phyloP scores from a whole-genome alignment of 768 basidiomycete species.

The Amanita fuliginea region DNA sequence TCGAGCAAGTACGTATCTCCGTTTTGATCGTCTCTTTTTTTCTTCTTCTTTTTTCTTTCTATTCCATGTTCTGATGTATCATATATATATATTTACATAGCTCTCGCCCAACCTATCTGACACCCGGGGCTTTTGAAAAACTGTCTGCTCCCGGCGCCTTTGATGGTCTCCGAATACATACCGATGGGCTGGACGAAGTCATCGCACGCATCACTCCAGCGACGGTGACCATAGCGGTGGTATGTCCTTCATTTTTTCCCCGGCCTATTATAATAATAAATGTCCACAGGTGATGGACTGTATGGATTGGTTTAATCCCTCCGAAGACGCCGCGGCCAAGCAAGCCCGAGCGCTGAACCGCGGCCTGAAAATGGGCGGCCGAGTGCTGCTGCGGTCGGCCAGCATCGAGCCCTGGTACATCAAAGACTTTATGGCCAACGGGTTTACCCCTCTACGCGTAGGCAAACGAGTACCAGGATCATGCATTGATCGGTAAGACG shows the following conservation, averaged over 20 bases:
- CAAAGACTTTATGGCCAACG: conserved; percentile 10
- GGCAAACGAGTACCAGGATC: background rate
- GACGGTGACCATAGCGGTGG: background rate
- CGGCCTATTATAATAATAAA: too few species aligned
- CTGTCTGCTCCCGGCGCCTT: conserved; percentile 30
- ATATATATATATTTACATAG: background rate
- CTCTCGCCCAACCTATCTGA: background rate
- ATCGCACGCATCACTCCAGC: conserved; percentile 9
- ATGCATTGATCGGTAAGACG: background rate
- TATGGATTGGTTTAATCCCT: conserved; percentile 47
- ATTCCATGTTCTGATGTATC: background rate
- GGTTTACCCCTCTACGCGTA: background rate
- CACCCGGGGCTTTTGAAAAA: conserved; percentile 24
- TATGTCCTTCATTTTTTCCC: conserved; percentile 25
- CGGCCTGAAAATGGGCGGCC: conserved; percentile 46
- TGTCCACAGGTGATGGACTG: conserved; percentile 64
- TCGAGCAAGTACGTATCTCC: background rate
- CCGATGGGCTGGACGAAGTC: conserved; percentile 59
- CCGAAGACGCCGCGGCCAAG: conserved; percentile 32
- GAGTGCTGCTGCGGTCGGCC: conserved; percentile 58
- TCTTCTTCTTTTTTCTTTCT: too few species aligned
- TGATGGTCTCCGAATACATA: conserved; percentile 58
- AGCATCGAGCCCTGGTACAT: conserved; percentile 59
- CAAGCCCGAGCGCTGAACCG: conserved; percentile 46
- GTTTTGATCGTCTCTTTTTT: background rate